Percentiles rank a stretch among this genome's conserved stretches.
These are phyloP conservation scores for Litsea cubeba DNA, from an alignment of 164 flowering plant genomes.

Conservation along the genomic window DNA sequence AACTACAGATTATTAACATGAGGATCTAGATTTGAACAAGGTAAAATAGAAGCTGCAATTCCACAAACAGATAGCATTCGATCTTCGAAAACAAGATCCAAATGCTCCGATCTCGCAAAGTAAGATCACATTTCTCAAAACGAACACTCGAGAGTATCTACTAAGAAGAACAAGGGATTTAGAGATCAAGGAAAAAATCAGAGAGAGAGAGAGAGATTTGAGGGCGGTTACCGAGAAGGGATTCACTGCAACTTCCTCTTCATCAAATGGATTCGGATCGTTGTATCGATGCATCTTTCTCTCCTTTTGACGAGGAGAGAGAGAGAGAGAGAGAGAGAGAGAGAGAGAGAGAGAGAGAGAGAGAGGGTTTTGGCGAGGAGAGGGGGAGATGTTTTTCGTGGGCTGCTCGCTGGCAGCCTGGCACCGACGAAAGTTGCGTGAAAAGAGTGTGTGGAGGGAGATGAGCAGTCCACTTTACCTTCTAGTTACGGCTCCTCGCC, in stretches of 20 bases:
- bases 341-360: neutral
- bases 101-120: neutral
- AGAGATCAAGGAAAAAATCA: neutral
- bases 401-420: neutral
- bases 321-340: neutral
- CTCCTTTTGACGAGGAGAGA: neutral
- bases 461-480: neutral
- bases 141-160: neutral
- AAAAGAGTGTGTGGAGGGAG: neutral
- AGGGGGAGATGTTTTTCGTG: neutral
- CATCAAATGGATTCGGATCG: slow-evolving; percentile 82
- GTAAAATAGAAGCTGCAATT: too few relatives aligned
- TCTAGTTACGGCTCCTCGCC: too few relatives aligned
- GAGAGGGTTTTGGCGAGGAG: neutral
- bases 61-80: too few relatives aligned
- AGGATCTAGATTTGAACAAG: neutral
- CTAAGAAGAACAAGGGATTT: too few relatives aligned
- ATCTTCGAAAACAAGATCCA: neutral
- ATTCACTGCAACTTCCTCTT: slow-evolving; percentile 56
- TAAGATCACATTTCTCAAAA: neutral
- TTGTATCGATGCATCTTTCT: slow-evolving; percentile 46
- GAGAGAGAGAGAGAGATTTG: slow-evolving; percentile 8
- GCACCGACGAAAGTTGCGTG: slow-evolving; percentile 10
- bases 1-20: neutral
- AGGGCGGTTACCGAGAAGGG: slow-evolving; percentile 62